Percentiles rank a stretch among this genome's conserved stretches.
Conservation (phyloP, 2,329 filamentous ascomycete species). For the Monilinia aucupariae region DNA sequence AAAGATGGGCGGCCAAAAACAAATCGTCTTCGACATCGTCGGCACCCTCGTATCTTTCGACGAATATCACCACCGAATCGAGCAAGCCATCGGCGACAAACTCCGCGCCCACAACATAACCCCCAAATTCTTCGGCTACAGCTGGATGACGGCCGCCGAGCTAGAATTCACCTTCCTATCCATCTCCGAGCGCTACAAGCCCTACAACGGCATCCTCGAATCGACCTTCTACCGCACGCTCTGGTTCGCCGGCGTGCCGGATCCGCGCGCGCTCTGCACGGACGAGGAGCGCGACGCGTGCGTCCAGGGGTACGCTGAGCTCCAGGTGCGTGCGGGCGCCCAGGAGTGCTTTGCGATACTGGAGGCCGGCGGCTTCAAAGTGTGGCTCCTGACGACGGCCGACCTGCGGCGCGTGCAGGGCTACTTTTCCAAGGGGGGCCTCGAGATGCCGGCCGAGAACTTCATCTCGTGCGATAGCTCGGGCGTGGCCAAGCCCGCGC, state of each 20-base stretch:
- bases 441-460: constrained; percentile 46
- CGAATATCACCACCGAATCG: constrained; percentile 40
- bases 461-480: constrained; percentile 46
- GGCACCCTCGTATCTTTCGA: constrained; percentile 45
- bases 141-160: constrained; percentile 44
- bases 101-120: constrained; percentile 39
- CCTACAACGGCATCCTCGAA: constrained; percentile 41
- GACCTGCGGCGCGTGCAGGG: constrained; percentile 45
- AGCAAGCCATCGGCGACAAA: constrained; percentile 39
- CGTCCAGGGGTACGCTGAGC: constrained; percentile 37
- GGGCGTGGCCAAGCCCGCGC: constrained; percentile 47
- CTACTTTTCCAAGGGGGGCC: constrained; percentile 44
- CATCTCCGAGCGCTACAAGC: constrained; percentile 40
- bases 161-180: constrained; percentile 46
- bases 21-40: constrained; percentile 48
- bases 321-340: constrained; percentile 38
- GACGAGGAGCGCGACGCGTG: constrained; percentile 41
- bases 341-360: constrained; percentile 42
- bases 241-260: constrained; percentile 40
- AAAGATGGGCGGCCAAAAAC: constrained; percentile 31
- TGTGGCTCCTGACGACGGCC: constrained; percentile 50
- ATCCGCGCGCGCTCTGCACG: constrained; percentile 40
- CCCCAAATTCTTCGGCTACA: constrained; percentile 40
- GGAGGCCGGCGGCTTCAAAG: constrained; percentile 42
- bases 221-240: constrained; percentile 47